These are phyloP conservation scores for Aspergillus pseudoterreus DNA, from an alignment of 2,329 filamentous ascomycete genomes.

Conservation along the genomic window DNA sequence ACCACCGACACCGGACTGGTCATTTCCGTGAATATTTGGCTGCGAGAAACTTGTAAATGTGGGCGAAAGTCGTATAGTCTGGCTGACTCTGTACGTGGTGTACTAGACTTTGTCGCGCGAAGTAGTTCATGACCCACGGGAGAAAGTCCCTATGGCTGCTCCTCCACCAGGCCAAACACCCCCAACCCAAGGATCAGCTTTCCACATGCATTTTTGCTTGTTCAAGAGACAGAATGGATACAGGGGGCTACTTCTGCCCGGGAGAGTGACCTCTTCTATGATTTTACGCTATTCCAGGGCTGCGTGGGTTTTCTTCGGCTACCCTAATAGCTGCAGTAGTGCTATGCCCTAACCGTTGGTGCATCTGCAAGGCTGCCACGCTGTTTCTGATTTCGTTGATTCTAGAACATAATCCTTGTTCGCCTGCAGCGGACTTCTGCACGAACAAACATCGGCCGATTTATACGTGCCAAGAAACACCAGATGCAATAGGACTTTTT, in stretches of 20 bases:
- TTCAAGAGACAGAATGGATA: not conserved
- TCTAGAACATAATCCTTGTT: no score
- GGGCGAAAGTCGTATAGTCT: constrained; percentile 14
- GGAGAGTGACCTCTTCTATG: not conserved
- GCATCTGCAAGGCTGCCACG: no score
- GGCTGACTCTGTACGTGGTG: constrained; percentile 13
- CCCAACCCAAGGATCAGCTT: constrained; percentile 6
- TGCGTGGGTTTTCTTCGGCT: not conserved
- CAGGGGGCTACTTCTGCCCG: not conserved
- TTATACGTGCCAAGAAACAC: no score
- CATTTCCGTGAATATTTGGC: constrained; percentile 16
- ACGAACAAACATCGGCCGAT: no score
- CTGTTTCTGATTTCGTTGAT: no score
- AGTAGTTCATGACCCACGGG: constrained; percentile 17
- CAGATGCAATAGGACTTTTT: no score
- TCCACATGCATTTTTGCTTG: constrained; percentile 7
- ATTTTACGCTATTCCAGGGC: not conserved
- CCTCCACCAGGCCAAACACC: constrained; percentile 5
- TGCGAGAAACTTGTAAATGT: constrained; percentile 11
- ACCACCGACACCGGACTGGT: constrained; percentile 13
- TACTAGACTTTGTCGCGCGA: constrained; percentile 13
- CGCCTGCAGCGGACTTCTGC: no score
- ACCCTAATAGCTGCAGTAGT: not conserved
- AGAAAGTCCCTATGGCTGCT: constrained; percentile 12
- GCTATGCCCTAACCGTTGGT: no score